Percentiles rank a stretch among this genome's conserved stretches.
These are phyloP conservation scores for Mimosa pudica DNA, from an alignment of 306 rosid species.

Conservation along the genomic window DNA sequence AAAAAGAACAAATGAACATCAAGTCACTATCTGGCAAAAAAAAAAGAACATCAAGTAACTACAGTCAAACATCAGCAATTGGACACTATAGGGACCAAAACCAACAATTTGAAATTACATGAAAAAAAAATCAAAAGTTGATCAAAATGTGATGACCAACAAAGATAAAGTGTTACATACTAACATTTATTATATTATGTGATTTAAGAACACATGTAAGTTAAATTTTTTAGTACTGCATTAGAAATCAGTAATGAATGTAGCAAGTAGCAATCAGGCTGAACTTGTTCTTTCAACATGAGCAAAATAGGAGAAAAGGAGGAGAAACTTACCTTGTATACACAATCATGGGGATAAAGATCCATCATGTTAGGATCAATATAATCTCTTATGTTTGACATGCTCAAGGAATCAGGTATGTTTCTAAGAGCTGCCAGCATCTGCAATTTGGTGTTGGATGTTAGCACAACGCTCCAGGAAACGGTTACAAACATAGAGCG, in stretches of 20 bases:
- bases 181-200: not conserved
- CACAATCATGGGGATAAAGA: constrained; percentile 97
- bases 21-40: constrained; percentile 3
- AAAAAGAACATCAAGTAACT: not conserved
- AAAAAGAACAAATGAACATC: constrained; percentile 11
- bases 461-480: not conserved
- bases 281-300: constrained; percentile 1
- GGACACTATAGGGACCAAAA: no score
- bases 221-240: constrained; percentile 14
- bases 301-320: not conserved
- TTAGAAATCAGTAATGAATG: not conserved
- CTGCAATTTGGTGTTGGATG: constrained; percentile 52
- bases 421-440: constrained; percentile 82
- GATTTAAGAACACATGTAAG: not conserved
- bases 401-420: constrained; percentile 72
- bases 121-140: no score
- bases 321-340: constrained; percentile 66
- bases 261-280: constrained; percentile 5
- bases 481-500: constrained; percentile 16
- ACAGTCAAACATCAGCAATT: not conserved
- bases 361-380: constrained; percentile 92
- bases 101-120: no score
- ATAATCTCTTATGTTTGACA: constrained; percentile 81
- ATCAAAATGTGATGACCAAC: no score
- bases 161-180: no score